These are phyloP conservation scores for Rhizomucor miehei DNA, from an alignment of 371 early-diverging fungal genomes.

Conservation along the genomic window DNA sequence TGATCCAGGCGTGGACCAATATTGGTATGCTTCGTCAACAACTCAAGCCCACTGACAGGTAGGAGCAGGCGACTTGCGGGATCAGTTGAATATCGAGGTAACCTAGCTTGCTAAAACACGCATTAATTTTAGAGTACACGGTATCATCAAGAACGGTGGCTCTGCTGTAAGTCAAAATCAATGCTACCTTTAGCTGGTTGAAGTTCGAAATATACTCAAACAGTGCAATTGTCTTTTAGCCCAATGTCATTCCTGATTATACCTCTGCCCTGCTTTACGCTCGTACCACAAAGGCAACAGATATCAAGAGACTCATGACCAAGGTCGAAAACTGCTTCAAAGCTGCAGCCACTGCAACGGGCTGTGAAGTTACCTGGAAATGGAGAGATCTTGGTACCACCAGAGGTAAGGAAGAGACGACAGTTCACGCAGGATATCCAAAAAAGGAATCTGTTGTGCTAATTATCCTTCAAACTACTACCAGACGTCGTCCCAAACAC, in stretches of 20 bases:
- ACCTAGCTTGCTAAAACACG: too few relatives aligned
- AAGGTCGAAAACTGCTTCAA: conserved; percentile 58
- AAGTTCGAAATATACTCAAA: background rate
- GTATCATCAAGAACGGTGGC: conserved; percentile 71
- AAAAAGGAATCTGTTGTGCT: background rate
- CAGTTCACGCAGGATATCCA: too few relatives aligned
- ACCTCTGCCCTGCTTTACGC: conserved; percentile 50
- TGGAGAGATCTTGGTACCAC: conserved; percentile 45
- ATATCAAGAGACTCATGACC: conserved; percentile 45
- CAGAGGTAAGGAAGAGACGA: conserved; percentile 11
- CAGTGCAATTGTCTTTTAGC: conserved; percentile 1
- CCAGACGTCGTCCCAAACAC: conserved; percentile 55
- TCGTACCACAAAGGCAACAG: conserved; percentile 47
- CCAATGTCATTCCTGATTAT: conserved; percentile 50
- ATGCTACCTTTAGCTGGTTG: background rate
- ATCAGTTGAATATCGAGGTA: background rate
- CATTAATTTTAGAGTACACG: conserved; percentile 73
- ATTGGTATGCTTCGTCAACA: conserved; percentile 75
- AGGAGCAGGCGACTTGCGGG: too few relatives aligned
- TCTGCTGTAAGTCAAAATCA: conserved; percentile 43
- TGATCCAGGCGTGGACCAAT: conserved; percentile 57
- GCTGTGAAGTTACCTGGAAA: conserved; percentile 59
- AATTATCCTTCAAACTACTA: too few relatives aligned
- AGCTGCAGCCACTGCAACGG: conserved; percentile 67
- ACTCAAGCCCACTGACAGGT: conserved; percentile 53